Evolutionary conservation across 108 stramenopile genomes (phyloP).

Genomic region (Pinguiococcus pyrenoidosus): DNA sequence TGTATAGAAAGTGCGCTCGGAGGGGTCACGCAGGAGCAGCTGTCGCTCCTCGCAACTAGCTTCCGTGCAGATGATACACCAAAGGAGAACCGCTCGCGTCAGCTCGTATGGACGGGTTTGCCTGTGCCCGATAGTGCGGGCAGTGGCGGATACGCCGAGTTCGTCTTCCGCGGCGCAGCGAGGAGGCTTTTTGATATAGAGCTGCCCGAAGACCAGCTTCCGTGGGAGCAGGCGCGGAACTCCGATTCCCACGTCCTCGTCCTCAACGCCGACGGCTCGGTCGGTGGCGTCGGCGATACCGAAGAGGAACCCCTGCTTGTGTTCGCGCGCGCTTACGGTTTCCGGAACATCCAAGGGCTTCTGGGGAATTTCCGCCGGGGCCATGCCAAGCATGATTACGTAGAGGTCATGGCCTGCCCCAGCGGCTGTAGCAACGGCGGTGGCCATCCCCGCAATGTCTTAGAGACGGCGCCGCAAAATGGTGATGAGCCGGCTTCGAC

Average conservation of each 20-base stretch:
- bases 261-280: too few relatives aligned
- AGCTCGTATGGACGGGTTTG: too few relatives aligned
- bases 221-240: conserved; percentile 30
- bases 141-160: conserved; percentile 35
- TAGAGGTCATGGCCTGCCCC: conserved; percentile 97
- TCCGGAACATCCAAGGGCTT: conserved; percentile 83
- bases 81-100: too few relatives aligned
- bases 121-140: too few relatives aligned
- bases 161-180: conserved; percentile 30
- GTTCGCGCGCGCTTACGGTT: conserved; percentile 89
- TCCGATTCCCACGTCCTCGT: conserved; percentile 24
- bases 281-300: too few relatives aligned
- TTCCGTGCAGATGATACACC: conserved; percentile 35
- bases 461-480: too few relatives aligned
- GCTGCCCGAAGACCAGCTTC: conserved; percentile 12
- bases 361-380: conserved; percentile 40
- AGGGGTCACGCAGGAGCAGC: too few relatives aligned
- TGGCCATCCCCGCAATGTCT: too few relatives aligned
- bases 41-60: conserved; percentile 22
- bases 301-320: conserved; percentile 37
- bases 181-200: conserved; percentile 25
- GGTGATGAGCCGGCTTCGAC: too few relatives aligned
- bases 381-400: conserved; percentile 47
- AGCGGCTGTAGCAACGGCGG: conserved; percentile 92
- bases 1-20: too few relatives aligned